Evolutionary conservation across 2,329 filamentous ascomycete species (phyloP).

Genomic region (Colletotrichum scovillei): DNA sequence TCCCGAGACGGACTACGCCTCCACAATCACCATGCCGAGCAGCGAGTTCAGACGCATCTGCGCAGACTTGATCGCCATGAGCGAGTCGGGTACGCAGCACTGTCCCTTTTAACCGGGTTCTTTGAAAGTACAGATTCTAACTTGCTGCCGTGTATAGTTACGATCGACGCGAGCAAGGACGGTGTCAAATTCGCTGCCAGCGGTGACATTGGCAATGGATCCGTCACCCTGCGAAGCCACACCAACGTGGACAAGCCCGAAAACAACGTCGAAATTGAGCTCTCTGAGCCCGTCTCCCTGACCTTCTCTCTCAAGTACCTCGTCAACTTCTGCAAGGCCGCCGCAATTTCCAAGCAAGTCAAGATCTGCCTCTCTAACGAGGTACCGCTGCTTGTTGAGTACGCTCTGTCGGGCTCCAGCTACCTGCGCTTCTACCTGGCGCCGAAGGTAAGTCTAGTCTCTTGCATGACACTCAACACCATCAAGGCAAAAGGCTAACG

Average conservation of each 20-base stretch:
- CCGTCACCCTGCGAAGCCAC: slow-evolving; percentile 90
- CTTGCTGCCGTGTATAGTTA: slow-evolving; percentile 67
- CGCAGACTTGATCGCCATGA: slow-evolving; percentile 89
- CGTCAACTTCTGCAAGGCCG: slow-evolving; percentile 99
- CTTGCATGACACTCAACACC: neutral
- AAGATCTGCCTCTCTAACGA: slow-evolving; percentile 96
- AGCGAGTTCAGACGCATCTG: slow-evolving; percentile 95
- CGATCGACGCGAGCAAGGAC: slow-evolving; percentile 96
- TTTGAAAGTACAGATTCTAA: slow-evolving; percentile 4
- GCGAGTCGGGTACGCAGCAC: slow-evolving; percentile 85
- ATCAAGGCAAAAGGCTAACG: slow-evolving; percentile 7
- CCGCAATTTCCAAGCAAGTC: slow-evolving; percentile 82
- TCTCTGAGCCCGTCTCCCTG: slow-evolving; percentile 91
- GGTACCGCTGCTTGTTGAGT: slow-evolving; percentile 96
- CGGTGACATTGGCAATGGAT: slow-evolving; percentile 95
- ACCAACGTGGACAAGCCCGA: slow-evolving; percentile 90
- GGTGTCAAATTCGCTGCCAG: slow-evolving; percentile 94
- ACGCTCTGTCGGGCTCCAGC: slow-evolving; percentile 82
- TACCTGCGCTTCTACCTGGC: slow-evolving; percentile 98
- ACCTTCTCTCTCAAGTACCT: slow-evolving; percentile 99
- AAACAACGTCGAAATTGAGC: slow-evolving; percentile 86
- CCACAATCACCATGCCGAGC: slow-evolving; percentile 89
- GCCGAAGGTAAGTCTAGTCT: slow-evolving; percentile 79
- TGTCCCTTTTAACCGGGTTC: neutral
- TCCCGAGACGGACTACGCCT: slow-evolving; percentile 97